Percentiles rank a stretch among this genome's conserved stretches.
These are phyloP conservation scores for Acidiella bohemica DNA, from an alignment of 495 filamentous ascomycete species.

Conservation along the genomic window DNA sequence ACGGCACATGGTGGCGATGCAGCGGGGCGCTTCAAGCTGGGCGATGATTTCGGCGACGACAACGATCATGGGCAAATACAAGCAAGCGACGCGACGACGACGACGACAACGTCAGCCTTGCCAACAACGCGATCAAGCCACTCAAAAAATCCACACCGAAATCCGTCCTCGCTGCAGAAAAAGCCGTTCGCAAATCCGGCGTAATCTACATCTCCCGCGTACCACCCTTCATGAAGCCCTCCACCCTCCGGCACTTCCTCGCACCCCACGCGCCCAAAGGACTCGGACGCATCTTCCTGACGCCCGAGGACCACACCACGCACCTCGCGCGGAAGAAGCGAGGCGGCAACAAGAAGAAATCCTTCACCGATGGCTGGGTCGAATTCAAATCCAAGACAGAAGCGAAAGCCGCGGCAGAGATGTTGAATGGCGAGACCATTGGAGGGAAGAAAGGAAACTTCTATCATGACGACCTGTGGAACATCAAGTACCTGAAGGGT, in stretches of 20 bases:
- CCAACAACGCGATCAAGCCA: too few relatives aligned
- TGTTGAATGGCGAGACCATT: slow-evolving; percentile 67
- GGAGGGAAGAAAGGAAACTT: slow-evolving; percentile 78
- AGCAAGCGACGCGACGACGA: too few relatives aligned
- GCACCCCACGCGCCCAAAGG: slow-evolving; percentile 51
- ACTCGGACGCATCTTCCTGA: slow-evolving; percentile 75
- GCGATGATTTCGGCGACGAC: slow-evolving; percentile 1
- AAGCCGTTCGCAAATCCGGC: slow-evolving; percentile 50
- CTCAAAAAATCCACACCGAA: slow-evolving; percentile 34
- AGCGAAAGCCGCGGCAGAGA: slow-evolving; percentile 72
- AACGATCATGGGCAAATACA: background rate
- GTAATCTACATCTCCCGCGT: slow-evolving; percentile 82
- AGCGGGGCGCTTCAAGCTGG: background rate
- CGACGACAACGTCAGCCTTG: too few relatives aligned
- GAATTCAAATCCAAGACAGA: slow-evolving; percentile 67
- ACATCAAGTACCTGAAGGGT: slow-evolving; percentile 65
- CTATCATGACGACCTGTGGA: slow-evolving; percentile 92
- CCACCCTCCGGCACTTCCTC: slow-evolving; percentile 62
- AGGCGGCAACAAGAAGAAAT: slow-evolving; percentile 80
- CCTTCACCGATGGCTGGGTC: slow-evolving; percentile 86
- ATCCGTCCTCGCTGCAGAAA: slow-evolving; percentile 44
- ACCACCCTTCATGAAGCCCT: slow-evolving; percentile 89
- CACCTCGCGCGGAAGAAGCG: slow-evolving; percentile 45
- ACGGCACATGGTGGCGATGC: too few relatives aligned
- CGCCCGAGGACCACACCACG: slow-evolving; percentile 57